Percentiles rank a stretch among this genome's conserved stretches.
Conservation (phyloP, 2,329 filamentous ascomycete genomes). For the Trichoderma sp. region DNA sequence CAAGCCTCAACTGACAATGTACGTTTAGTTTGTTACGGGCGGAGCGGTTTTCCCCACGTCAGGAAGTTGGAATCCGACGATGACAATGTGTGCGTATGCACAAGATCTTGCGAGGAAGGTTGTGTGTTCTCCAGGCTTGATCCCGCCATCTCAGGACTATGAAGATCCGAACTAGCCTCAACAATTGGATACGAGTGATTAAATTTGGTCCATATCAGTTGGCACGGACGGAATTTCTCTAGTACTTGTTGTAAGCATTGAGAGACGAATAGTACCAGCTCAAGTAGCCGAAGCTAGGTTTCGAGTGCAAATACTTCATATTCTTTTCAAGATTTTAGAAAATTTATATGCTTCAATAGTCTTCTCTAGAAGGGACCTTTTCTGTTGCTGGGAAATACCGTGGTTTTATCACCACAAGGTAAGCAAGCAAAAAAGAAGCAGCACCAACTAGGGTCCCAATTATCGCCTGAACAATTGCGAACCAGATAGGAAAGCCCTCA, state of each 20-base stretch:
- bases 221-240: not conserved
- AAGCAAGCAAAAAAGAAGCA: too few species aligned
- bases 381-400: too few species aligned
- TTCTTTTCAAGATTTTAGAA: too few species aligned
- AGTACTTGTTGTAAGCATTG: not conserved
- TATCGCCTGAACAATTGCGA: too few species aligned
- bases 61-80: not conserved
- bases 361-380: too few species aligned
- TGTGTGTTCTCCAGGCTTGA: not conserved
- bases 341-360: too few species aligned
- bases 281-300: not conserved
- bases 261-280: not conserved
- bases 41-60: not conserved
- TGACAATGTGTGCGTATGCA: not conserved
- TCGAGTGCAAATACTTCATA: too few species aligned
- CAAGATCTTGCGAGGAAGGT: not conserved
- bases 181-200: not conserved
- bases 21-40: not conserved
- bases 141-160: not conserved
- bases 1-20: not conserved
- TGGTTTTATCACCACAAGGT: too few species aligned
- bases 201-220: not conserved
- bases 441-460: too few species aligned
- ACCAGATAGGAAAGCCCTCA: too few species aligned
- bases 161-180: not conserved